phyloP scores from a whole-genome alignment of 331 rosid species.

The Erythrophleum ivorense region DNA sequence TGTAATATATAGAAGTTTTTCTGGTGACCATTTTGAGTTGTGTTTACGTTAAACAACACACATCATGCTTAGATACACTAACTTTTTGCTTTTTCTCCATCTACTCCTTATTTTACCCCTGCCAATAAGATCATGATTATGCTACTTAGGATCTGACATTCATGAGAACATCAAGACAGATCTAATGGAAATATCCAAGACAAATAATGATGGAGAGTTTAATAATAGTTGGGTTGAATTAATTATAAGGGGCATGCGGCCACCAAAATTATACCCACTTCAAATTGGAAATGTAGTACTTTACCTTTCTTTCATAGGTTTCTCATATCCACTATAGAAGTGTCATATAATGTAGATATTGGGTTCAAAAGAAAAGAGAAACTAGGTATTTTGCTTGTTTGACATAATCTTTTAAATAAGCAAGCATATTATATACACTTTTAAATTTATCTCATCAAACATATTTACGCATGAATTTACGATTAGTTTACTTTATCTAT shows the following conservation, averaged over 20 bases:
- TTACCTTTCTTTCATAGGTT: not conserved
- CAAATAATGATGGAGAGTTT: not conserved
- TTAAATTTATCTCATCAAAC: too few species aligned
- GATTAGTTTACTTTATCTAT: not conserved
- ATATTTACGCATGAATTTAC: not conserved
- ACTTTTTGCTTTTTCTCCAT: not conserved
- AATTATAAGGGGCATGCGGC: not conserved
- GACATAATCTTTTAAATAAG: not conserved
- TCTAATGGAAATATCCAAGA: not conserved
- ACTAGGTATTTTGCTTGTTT: not conserved
- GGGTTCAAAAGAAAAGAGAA: not conserved
- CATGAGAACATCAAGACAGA: not conserved
- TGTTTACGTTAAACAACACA: not conserved
- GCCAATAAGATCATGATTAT: not conserved
- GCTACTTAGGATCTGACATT: constrained; percentile 11
- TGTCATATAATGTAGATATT: not conserved
- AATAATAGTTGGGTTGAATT: not conserved
- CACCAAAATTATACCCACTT: not conserved
- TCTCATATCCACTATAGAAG: not conserved
- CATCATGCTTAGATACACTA: not conserved
- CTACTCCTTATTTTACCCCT: not conserved
- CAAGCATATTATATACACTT: not conserved
- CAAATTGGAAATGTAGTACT: not conserved
- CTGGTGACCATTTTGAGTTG: not conserved
- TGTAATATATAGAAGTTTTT: not conserved